Evolutionary conservation across 192 early-diverging fungal species (phyloP).

Genomic region (Coemansia sp.): DNA sequence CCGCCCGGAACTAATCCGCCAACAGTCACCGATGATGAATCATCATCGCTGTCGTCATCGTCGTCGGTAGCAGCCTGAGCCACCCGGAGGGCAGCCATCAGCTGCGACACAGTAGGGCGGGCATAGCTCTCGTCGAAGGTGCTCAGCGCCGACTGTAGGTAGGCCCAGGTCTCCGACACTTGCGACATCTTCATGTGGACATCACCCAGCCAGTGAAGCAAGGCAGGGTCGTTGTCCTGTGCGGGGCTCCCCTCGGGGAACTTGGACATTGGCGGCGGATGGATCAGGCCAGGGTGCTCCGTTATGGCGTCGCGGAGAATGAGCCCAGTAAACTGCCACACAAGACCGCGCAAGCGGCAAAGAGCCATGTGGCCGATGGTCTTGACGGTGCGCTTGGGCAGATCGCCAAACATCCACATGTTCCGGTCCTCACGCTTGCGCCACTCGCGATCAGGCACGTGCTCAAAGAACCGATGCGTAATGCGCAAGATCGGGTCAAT

Average conservation of each 20-base stretch:
- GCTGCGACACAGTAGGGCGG: conserved; percentile 17
- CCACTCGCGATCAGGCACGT: conserved; percentile 85
- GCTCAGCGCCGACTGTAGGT: conserved; percentile 20
- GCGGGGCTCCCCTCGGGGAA: neutral
- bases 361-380: conserved; percentile 82
- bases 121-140: neutral
- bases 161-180: conserved; percentile 41
- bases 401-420: conserved; percentile 76
- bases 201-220: conserved; percentile 26
- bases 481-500: conserved; percentile 60
- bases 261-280: neutral
- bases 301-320: conserved; percentile 40
- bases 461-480: conserved; percentile 81
- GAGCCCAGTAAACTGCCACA: conserved; percentile 44
- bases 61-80: conserved; percentile 15
- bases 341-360: conserved; percentile 45
- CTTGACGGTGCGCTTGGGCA: conserved; percentile 95
- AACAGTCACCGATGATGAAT: neutral
- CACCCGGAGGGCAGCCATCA: conserved; percentile 23
- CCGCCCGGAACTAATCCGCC: conserved; percentile 8
- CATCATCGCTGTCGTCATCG: conserved; percentile 16
- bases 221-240: conserved; percentile 7
- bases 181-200: conserved; percentile 15
- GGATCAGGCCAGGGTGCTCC: conserved; percentile 16
- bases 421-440: conserved; percentile 65